Evolutionary conservation across 192 early-diverging fungal species (phyloP).

Genomic region (Coemansia sp.): DNA sequence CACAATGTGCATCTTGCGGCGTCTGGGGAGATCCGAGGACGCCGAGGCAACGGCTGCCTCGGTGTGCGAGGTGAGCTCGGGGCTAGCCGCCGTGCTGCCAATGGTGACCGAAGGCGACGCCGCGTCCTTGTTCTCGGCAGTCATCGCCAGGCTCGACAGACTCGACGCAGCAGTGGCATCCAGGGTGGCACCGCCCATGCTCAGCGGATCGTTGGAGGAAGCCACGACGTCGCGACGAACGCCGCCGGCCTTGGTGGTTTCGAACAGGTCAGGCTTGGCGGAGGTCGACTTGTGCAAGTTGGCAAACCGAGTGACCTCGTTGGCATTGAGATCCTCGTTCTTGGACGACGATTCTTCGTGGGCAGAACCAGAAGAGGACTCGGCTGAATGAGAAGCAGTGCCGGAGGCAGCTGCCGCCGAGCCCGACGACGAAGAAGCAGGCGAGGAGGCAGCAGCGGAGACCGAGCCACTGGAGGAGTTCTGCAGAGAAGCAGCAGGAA

Average conservation of each 20-base stretch:
- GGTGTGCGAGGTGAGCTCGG: conserved; percentile 12
- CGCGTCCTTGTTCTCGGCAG: conserved; percentile 13
- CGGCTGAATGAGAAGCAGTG: neutral
- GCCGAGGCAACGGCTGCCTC: neutral
- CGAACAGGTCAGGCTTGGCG: conserved; percentile 14
- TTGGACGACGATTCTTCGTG: conserved; percentile 31
- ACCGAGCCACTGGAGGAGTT: conserved; percentile 8
- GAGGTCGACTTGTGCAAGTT: conserved; percentile 21
- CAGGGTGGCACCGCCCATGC: conserved; percentile 6
- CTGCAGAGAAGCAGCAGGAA: conserved; percentile 29
- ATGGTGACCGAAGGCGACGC: conserved; percentile 22
- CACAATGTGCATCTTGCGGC: conserved; percentile 52
- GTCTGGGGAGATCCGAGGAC: conserved; percentile 13
- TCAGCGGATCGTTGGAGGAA: conserved; percentile 8
- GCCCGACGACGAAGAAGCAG: too few species aligned
- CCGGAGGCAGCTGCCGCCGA: conserved; percentile 8
- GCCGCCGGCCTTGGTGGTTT: conserved; percentile 20
- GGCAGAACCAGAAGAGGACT: conserved; percentile 12
- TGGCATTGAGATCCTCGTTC: conserved; percentile 31
- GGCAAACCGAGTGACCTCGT: conserved; percentile 35
- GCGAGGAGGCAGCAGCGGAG: neutral
- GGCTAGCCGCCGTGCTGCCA: conserved; percentile 14
- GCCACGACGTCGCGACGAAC: conserved; percentile 27
- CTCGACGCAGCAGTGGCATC: conserved; percentile 18
- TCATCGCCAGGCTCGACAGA: conserved; percentile 11